These are phyloP conservation scores for Boletales sp. DNA, from an alignment of 768 basidiomycete species.

Conservation along the genomic window DNA sequence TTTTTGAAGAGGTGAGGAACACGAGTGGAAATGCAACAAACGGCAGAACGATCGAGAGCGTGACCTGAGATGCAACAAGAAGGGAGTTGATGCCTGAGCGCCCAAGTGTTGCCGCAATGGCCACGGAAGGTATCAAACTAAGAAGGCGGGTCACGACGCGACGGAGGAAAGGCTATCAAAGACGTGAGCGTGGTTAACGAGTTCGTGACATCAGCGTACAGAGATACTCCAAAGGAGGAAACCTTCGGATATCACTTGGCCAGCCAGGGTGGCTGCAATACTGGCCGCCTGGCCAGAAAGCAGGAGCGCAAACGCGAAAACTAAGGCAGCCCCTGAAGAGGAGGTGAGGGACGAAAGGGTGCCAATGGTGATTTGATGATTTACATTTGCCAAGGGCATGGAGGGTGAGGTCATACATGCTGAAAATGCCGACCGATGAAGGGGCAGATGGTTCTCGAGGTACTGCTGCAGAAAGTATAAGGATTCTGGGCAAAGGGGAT, in stretches of 20 bases:
- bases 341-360: too few relatives aligned
- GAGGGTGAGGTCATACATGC: conserved; percentile 33
- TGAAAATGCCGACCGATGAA: conserved; percentile 37
- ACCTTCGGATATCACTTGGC: conserved; percentile 48
- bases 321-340: too few relatives aligned
- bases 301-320: conserved; percentile 46
- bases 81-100: conserved; percentile 41
- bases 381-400: conserved; percentile 38
- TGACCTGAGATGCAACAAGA: conserved; percentile 48
- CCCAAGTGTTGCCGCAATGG: conserved; percentile 43
- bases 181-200: neutral
- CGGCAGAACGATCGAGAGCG: conserved; percentile 43
- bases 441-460: neutral
- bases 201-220: conserved; percentile 8
- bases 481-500: too few relatives aligned
- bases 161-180: conserved; percentile 31
- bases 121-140: conserved; percentile 41
- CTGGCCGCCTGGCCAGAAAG: conserved; percentile 48
- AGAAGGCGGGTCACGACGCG: conserved; percentile 44
- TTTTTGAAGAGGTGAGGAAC: conserved; percentile 35
- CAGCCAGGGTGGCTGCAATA: conserved; percentile 46
- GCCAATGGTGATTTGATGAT: conserved; percentile 1
- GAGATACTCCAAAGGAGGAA: conserved; percentile 47
- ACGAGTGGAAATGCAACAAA: conserved; percentile 43
- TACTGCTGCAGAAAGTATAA: too few relatives aligned